Base-by-base conservation (phyloP, 257 asterid genomes). In the Fraxinus pennsylvanica region DNA sequence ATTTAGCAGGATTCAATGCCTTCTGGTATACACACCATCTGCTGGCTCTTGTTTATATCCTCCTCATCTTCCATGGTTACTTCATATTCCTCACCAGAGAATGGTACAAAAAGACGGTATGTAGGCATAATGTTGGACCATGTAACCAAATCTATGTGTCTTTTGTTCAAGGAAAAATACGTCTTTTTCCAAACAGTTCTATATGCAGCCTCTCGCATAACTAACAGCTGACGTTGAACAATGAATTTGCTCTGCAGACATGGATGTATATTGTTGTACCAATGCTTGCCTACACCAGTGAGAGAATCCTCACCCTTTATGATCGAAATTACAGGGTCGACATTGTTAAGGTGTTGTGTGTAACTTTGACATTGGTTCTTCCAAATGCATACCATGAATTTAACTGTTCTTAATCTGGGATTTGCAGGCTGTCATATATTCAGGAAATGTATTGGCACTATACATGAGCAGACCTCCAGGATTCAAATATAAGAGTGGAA, bases 21-120 rank as follows among this genome's bases (percentile, higher is more conserved):
- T 93, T 95, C 73, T 93, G 99, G 99, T 95, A 91, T 73, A 96
- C 98, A 4, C 98, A 95, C 74, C 99, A 93, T 83, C 65, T 95
- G 82, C 82, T 95, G 78, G 91, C 79, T 5, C 9, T 91, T n/a
- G 97, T 85, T 29, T 92, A 94, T 61, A n/a, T 88, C 80, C 91
- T 95, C 85, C 75, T 95, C 81, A 80, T 95, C 79, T 8, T 90
- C 68, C 99, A 95, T 39, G 96, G 97, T 21, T 91, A 86, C 92
- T 89, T 85, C 90, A 36, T 93, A 25, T 80, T 85, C 85, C 85
- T 91, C 81, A 78, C 92, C 29, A 50, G 81, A 5, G 86, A 93
- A 54, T 95, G 98, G 99, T 87, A 89, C 73, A 79, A 88, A 41
- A 91, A 83, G 81, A 90, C 97, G 89, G 98, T 91, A 86, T 4